Conservation (phyloP, 2,329 filamentous ascomycete genomes). For the Leptographium radiaticola region DNA sequence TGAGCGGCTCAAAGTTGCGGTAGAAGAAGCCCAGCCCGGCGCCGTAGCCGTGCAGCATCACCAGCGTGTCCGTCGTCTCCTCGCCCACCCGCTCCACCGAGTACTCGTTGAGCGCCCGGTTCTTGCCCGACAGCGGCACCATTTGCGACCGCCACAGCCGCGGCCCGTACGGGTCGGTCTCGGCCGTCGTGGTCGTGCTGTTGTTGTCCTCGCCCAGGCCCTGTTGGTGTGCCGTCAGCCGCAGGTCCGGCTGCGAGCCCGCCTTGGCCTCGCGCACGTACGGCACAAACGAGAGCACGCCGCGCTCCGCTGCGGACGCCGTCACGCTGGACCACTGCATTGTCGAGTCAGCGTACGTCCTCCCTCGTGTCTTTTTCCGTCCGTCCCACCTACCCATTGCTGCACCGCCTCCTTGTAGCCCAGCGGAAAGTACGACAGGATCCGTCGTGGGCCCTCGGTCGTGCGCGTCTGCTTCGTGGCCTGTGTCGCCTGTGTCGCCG, state of each 20-base stretch:
- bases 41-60: conserved; percentile 95
- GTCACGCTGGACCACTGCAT: conserved; percentile 72
- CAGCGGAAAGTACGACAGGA: conserved; percentile 64
- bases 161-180: conserved; percentile 68
- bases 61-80: conserved; percentile 67
- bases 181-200: conserved; percentile 17
- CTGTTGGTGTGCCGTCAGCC: conserved; percentile 3
- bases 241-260: conserved; percentile 11
- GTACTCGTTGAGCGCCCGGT: conserved; percentile 85
- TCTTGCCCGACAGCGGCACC: conserved; percentile 71
- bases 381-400: conserved; percentile 64
- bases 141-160: conserved; percentile 77
- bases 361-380: too few relatives aligned
- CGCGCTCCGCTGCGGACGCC: conserved; percentile 72
- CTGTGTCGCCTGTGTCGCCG: conserved; percentile 3
- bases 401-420: conserved; percentile 83
- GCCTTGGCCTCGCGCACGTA: conserved; percentile 62
- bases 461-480: not conserved
- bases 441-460: conserved; percentile 6
- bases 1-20: conserved; percentile 88
- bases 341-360: too few relatives aligned
- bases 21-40: conserved; percentile 96
- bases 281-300: conserved; percentile 75
- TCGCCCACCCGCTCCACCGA: conserved; percentile 76
- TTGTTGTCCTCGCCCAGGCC: not conserved